Conservation (phyloP, 148 eudicot genomes). For the Polygonum aviculare region DNA sequence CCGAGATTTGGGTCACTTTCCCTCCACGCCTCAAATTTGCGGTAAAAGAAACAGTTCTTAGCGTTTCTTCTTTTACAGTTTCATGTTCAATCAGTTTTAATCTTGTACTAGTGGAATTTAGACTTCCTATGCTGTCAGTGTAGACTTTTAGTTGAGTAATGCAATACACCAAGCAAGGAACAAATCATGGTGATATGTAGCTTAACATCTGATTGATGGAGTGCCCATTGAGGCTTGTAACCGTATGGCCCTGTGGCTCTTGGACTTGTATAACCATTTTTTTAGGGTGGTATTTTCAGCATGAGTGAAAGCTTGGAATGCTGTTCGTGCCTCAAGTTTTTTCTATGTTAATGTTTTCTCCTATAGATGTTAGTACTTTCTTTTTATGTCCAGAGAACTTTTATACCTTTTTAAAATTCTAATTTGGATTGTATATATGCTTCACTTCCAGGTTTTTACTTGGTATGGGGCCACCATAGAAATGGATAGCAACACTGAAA, state of each 20-base stretch:
- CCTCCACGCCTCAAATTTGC: constrained; percentile 91
- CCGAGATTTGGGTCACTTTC: constrained; percentile 76
- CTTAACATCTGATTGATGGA: neutral
- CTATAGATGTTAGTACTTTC: neutral
- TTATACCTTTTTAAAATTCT: neutral
- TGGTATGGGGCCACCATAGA: constrained; percentile 98
- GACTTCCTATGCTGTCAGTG: too few relatives aligned
- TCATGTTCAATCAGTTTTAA: neutral
- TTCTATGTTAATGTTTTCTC: neutral
- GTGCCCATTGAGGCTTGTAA: neutral
- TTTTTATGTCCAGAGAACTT: neutral
- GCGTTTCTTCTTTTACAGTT: neutral
- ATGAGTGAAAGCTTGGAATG: neutral
- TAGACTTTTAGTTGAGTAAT: neutral
- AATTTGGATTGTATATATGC: neutral
- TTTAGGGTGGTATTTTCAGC: neutral
- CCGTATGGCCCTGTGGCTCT: neutral
- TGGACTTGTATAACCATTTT: neutral
- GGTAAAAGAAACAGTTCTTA: constrained; percentile 26
- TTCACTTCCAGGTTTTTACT: constrained; percentile 60
- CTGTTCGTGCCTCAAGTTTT: neutral
- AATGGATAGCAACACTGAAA: constrained; percentile 80
- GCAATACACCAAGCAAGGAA: neutral
- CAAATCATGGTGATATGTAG: neutral
- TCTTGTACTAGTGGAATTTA: neutral